A percentile compares a stretch with the other conserved stretches of the same genome.
These are phyloP conservation scores for Purshia tridentata DNA, from an alignment of 306 rosid genomes.

Conservation along the genomic window DNA sequence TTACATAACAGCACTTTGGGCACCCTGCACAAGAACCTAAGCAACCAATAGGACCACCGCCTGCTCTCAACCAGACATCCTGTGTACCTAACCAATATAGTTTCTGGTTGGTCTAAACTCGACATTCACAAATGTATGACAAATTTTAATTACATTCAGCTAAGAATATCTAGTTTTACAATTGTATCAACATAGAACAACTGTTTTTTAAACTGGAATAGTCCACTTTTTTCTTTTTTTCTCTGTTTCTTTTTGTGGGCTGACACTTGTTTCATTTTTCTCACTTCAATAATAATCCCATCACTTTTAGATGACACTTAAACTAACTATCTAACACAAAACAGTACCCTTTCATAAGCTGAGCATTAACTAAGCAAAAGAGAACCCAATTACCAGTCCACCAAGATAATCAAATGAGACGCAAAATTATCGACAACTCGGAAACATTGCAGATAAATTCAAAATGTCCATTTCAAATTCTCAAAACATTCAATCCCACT, in stretches of 20 bases:
- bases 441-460: neutral
- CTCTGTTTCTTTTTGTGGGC: neutral
- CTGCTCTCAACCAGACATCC: neutral
- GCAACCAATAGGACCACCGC: neutral
- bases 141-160: neutral
- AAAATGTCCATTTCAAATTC: slow-evolving; percentile 22
- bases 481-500: slow-evolving; percentile 17
- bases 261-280: neutral
- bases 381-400: slow-evolving; percentile 15
- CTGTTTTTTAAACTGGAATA: slow-evolving; percentile 8
- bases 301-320: neutral
- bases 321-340: neutral
- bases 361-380: slow-evolving; percentile 13
- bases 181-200: slow-evolving; percentile 14
- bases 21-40: neutral
- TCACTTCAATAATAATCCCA: slow-evolving; percentile 12
- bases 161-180: neutral
- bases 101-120: neutral
- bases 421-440: neutral
- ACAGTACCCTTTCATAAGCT: neutral
- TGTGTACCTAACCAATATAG: neutral
- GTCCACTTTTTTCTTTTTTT: slow-evolving; percentile 5
- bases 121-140: neutral
- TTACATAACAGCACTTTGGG: no score
- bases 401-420: slow-evolving; percentile 6